Base-by-base conservation (phyloP, 768 basidiomycete species). In the Trametes sanguinea region DNA sequence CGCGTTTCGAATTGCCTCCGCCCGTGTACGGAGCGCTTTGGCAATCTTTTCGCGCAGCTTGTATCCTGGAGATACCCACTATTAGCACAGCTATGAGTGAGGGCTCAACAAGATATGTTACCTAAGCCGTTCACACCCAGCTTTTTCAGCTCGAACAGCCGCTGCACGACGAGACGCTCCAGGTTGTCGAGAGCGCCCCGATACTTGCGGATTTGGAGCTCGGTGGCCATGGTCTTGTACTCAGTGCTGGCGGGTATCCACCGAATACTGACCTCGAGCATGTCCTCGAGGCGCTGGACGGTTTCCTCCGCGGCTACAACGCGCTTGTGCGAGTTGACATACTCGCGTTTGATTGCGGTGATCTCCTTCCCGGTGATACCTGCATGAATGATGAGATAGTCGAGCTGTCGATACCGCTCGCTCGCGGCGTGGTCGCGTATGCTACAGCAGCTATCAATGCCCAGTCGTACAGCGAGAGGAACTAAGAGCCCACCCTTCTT, bases 11-110 rank as follows among this genome's bases (percentile, higher is more conserved):
- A 79, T 76, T 3, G 78, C 74, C 35, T 69, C 63, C 2, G 72
- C 72, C 8, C 73, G 63, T 7, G 55, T 58, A 54, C 73, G 67
- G 1, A 78, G 62, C 2, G 74, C 72, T 58, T 77, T 74, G 0
- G 70, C 72, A n/a, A 79, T 76, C 51, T 75, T 67, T 7, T 68
- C 67, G 2, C 71, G 67, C 58, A 76, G 61, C 46, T 73, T 73
- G 57, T 78, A 78, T 0, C 74, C 78, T 78, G 35, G 22, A 22
- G 22, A 22, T 22, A 22, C 22, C 35, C 35, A 37, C 35, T 37
- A 37, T 37, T 6, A 11, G 6, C 35, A 6, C 6, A 37, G 35
- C 3, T 6, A 11, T 37, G 35, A 37, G 11, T 37, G 35, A 37
- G 35, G 11, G 35, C 6, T 6, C 35, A 37, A 37, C 6, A 6